Evolutionary conservation across 768 basidiomycete genomes (phyloP).

Genomic region (Pseudohyphozyma bogoriensis): DNA sequence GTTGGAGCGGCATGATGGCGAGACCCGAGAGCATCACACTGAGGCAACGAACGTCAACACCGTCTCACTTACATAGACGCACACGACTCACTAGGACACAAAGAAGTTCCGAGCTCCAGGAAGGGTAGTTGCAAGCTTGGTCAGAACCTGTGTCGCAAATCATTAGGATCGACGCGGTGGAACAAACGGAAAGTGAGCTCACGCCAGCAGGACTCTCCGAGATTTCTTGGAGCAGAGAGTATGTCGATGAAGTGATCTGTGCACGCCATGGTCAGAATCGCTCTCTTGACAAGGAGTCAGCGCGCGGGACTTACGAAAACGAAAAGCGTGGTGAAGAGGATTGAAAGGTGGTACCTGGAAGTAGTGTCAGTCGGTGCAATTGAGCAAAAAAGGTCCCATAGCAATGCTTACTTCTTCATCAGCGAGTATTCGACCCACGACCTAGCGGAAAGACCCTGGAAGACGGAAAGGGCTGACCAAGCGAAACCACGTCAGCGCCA

Average conservation of each 20-base stretch:
- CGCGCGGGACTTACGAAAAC: conserved; percentile 24
- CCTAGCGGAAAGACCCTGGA: conserved; percentile 80
- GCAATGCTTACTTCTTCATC: conserved; percentile 90
- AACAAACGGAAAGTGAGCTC: too few species aligned
- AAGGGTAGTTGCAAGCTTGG: conserved; percentile 76
- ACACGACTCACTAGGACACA: too few species aligned
- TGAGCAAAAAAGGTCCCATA: conserved; percentile 44
- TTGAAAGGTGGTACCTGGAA: conserved; percentile 15
- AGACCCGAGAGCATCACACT: conserved; percentile 68
- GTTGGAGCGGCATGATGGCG: conserved; percentile 84
- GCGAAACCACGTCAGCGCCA: background rate
- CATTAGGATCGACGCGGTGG: too few species aligned
- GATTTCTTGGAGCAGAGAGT: conserved; percentile 72
- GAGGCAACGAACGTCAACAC: too few species aligned
- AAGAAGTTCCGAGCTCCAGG: conserved; percentile 53
- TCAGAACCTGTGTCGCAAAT: conserved; percentile 83
- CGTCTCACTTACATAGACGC: too few species aligned
- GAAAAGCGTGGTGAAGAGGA: conserved; percentile 29
- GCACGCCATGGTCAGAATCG: background rate
- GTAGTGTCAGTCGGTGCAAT: background rate
- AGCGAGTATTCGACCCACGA: conserved; percentile 91
- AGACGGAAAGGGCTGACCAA: conserved; percentile 58
- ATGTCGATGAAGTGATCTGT: conserved; percentile 31
- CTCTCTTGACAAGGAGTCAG: background rate
- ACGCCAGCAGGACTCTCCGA: conserved; percentile 74